These are phyloP conservation scores for Carex parvula DNA, from an alignment of 176 grass and related monocot genomes.

Conservation along the genomic window DNA sequence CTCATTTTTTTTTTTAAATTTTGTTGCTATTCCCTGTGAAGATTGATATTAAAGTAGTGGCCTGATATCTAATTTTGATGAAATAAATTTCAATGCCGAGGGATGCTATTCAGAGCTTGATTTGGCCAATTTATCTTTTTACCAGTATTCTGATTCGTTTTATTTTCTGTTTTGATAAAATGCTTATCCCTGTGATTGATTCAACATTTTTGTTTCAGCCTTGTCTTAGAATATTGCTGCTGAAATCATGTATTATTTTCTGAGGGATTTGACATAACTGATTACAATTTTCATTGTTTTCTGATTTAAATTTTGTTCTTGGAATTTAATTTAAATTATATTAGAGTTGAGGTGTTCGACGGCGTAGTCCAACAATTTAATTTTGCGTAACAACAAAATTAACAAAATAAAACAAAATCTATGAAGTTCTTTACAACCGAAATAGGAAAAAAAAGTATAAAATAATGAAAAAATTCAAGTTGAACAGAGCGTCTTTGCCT, in stretches of 20 bases:
- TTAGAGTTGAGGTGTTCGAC: no score
- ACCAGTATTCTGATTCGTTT: background rate
- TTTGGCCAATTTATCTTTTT: background rate
- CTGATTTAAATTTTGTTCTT: background rate
- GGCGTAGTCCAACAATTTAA: no score
- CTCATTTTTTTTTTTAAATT: background rate
- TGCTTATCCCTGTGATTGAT: constrained; percentile 6
- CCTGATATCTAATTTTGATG: constrained; percentile 3
- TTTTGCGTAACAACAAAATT: no score
- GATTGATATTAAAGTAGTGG: constrained; percentile 20
- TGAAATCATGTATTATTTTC: constrained; percentile 9
- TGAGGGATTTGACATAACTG: constrained; percentile 11
- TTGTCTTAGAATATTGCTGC: constrained; percentile 8
- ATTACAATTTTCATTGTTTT: background rate
- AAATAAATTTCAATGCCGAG: constrained; percentile 5
- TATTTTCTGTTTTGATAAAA: background rate
- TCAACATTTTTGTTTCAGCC: constrained; percentile 21
- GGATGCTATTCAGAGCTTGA: background rate
- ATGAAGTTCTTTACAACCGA: no score
- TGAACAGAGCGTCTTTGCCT: no score
- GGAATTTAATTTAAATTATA: background rate
- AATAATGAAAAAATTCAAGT: no score
- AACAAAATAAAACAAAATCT: no score
- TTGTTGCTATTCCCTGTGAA: background rate
- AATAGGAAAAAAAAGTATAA: no score